Conservation (phyloP, 805 yeast genomes). For the Cyberlindnera nakhonratchasimensis region DNA sequence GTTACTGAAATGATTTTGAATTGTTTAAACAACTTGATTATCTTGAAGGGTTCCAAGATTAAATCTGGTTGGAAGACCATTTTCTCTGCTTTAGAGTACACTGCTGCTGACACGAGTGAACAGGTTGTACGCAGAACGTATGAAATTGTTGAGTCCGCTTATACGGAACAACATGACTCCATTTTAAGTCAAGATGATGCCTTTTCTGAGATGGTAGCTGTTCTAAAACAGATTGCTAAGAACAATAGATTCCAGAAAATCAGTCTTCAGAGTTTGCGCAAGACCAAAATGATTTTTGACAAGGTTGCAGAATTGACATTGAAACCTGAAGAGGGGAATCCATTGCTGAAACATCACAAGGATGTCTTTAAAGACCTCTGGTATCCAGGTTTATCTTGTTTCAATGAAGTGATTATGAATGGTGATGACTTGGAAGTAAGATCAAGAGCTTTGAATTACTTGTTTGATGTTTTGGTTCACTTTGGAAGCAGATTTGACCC, state of each 20-base stretch:
- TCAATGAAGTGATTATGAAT: conserved; percentile 85
- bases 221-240: conserved; percentile 79
- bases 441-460: conserved; percentile 75
- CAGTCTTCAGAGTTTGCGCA: conserved; percentile 76
- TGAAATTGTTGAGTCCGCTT: conserved; percentile 58
- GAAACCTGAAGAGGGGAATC: conserved; percentile 23
- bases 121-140: conserved; percentile 60
- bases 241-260: conserved; percentile 78
- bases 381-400: conserved; percentile 84
- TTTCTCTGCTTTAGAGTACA: conserved; percentile 69
- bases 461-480: conserved; percentile 77
- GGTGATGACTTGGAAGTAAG: conserved; percentile 95
- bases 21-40: conserved; percentile 81
- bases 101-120: conserved; percentile 61
- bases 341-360: conserved; percentile 31
- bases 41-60: conserved; percentile 67
- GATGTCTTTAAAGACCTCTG: conserved; percentile 56
- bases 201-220: conserved; percentile 58
- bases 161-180: conserved; percentile 55
- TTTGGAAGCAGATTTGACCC: conserved; percentile 75
- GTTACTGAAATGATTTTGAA: conserved; percentile 89
- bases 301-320: conserved; percentile 49
- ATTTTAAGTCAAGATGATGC: conserved; percentile 68
- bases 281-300: conserved; percentile 58
- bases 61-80: conserved; percentile 95